Percentiles rank a stretch among this genome's conserved stretches.
Conservation (phyloP, 306 rosid genomes). For the Trifolium subterraneum region DNA sequence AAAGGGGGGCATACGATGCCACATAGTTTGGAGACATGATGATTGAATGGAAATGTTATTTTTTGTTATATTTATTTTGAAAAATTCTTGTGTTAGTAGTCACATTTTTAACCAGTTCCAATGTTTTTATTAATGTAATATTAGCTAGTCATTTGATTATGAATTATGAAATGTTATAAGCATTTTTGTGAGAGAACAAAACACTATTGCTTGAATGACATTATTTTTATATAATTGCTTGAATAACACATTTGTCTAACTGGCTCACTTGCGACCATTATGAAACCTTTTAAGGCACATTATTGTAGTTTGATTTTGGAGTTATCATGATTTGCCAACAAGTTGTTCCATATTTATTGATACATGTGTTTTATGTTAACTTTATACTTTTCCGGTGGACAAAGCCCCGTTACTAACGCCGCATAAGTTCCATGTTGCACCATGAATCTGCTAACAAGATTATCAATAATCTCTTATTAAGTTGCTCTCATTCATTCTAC, state of each 20-base stretch:
- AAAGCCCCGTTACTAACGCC: slow-evolving; percentile 40
- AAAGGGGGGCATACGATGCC: no score
- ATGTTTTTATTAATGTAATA: no score
- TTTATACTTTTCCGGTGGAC: slow-evolving; percentile 34
- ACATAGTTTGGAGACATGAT: no score
- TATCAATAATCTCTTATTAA: slow-evolving; percentile 17
- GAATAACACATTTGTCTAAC: background rate
- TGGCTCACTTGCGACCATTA: background rate
- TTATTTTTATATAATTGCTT: no score
- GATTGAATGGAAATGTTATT: no score
- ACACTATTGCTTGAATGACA: no score
- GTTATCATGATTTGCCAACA: slow-evolving; percentile 28
- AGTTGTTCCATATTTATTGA: background rate
- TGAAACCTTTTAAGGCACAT: background rate
- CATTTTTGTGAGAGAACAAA: no score
- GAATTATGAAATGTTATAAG: no score
- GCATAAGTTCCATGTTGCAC: slow-evolving; percentile 21
- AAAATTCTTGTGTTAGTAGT: no score
- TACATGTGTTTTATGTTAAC: slow-evolving; percentile 1
- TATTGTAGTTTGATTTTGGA: background rate
- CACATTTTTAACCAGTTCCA: no score
- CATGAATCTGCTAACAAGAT: slow-evolving; percentile 29
- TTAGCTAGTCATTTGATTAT: no score
- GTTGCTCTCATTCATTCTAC: background rate
- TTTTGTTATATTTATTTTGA: no score